Conservation (phyloP, 495 filamentous ascomycete genomes). For the Aspergillus indologenus region DNA sequence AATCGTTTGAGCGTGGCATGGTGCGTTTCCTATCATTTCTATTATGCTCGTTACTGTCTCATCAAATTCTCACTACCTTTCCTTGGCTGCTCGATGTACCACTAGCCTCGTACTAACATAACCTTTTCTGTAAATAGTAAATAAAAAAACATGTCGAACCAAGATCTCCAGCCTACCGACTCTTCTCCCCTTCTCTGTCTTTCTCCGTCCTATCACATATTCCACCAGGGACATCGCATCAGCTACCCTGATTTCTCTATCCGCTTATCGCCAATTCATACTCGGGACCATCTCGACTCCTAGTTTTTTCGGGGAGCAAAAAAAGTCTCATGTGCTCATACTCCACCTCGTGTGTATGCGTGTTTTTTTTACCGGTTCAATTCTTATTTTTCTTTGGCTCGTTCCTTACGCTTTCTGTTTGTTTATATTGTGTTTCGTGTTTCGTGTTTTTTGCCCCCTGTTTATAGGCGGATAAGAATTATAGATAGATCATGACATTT, state of each 20-base stretch:
- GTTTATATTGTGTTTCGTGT: not conserved
- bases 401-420: not conserved
- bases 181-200: too few relatives aligned
- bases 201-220: too few relatives aligned
- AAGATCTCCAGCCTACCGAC: too few relatives aligned
- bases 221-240: too few relatives aligned
- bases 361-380: not conserved
- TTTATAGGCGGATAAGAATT: too few relatives aligned
- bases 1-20: not conserved
- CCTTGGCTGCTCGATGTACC: not conserved
- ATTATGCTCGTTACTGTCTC: not conserved
- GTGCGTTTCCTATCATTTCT: not conserved
- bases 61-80: too few relatives aligned
- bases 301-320: not conserved
- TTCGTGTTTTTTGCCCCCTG: too few relatives aligned
- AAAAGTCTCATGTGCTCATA: not conserved
- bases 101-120: not conserved
- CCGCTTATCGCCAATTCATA: not conserved
- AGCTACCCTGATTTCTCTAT: too few relatives aligned
- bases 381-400: not conserved
- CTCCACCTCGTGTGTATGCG: not conserved
- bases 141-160: too few relatives aligned
- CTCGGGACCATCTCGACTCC: not conserved
- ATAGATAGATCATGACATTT: too few relatives aligned
- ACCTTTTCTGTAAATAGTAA: not conserved